Evolutionary conservation across 192 early-diverging fungal genomes (phyloP).

Genomic region (Coemansia asiatica): DNA sequence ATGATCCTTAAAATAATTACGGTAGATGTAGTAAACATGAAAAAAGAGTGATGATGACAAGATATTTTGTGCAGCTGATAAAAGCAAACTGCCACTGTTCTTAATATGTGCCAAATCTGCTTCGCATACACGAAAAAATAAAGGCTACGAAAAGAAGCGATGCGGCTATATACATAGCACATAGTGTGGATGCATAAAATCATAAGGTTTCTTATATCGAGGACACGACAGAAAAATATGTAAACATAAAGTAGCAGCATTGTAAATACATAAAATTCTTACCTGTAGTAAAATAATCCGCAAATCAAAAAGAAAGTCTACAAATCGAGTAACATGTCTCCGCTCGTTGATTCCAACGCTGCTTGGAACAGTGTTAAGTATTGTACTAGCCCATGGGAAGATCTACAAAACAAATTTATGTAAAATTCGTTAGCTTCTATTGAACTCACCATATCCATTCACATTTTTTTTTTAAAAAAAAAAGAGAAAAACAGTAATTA

Average conservation of each 20-base stretch:
- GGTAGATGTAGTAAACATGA: background rate
- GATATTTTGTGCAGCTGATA: too few species aligned
- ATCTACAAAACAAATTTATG: conserved; percentile 25
- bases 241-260: too few species aligned
- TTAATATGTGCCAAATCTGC: background rate
- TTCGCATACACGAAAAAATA: background rate
- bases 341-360: conserved; percentile 26
- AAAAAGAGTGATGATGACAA: background rate
- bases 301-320: conserved; percentile 50
- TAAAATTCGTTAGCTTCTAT: background rate
- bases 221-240: too few species aligned
- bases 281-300: conserved; percentile 55
- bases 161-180: background rate
- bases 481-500: background rate
- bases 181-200: background rate
- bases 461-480: background rate
- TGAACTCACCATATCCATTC: conserved; percentile 2
- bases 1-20: background rate
- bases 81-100: too few species aligned
- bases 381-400: conserved; percentile 50
- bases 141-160: background rate
- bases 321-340: conserved; percentile 38
- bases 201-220: background rate
- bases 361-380: conserved; percentile 32
- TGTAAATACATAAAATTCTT: conserved; percentile 7